Percentiles rank a stretch among this genome's conserved stretches.
Evolutionary conservation across 2,329 filamentous ascomycete species (phyloP).

Genomic region (Ophiocordyceps polyrhachis-furcata): DNA sequence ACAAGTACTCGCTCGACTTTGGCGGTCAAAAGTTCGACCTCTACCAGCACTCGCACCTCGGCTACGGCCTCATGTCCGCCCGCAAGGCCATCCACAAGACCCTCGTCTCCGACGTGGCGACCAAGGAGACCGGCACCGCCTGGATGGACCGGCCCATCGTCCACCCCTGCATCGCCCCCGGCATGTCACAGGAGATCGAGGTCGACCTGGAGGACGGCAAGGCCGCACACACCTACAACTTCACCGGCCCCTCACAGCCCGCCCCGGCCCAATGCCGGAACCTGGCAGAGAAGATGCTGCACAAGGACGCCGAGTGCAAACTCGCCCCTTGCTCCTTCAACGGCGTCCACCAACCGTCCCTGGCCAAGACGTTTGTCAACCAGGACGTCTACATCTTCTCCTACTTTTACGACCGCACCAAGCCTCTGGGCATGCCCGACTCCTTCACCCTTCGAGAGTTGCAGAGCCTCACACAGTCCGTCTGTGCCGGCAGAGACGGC

Average conservation of each 20-base stretch:
- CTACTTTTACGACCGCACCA: slow-evolving; percentile 93
- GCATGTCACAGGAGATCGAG: slow-evolving; percentile 55
- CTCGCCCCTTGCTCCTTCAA: slow-evolving; percentile 96
- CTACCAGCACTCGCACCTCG: slow-evolving; percentile 96
- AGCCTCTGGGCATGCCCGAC: slow-evolving; percentile 93
- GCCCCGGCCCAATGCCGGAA: slow-evolving; percentile 76
- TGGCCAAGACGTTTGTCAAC: slow-evolving; percentile 76
- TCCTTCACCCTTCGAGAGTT: slow-evolving; percentile 86
- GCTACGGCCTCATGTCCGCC: slow-evolving; percentile 90
- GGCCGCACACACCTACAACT: slow-evolving; percentile 54
- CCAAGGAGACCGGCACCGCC: slow-evolving; percentile 36
- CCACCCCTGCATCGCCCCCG: slow-evolving; percentile 75
- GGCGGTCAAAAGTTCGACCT: slow-evolving; percentile 80
- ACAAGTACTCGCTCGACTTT: slow-evolving; percentile 86
- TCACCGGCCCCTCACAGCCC: slow-evolving; percentile 63
- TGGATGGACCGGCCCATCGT: slow-evolving; percentile 56
- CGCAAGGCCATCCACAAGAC: slow-evolving; percentile 67
- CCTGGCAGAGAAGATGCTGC: slow-evolving; percentile 74
- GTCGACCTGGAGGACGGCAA: slow-evolving; percentile 49
- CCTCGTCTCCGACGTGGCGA: slow-evolving; percentile 53
- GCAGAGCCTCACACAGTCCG: slow-evolving; percentile 64
- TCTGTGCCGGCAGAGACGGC: slow-evolving; percentile 57
- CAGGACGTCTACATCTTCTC: slow-evolving; percentile 95
- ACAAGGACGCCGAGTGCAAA: slow-evolving; percentile 67
- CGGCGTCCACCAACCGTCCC: slow-evolving; percentile 80